Base-by-base conservation (phyloP, 768 basidiomycete species). In the Lactifluus rugatus region DNA sequence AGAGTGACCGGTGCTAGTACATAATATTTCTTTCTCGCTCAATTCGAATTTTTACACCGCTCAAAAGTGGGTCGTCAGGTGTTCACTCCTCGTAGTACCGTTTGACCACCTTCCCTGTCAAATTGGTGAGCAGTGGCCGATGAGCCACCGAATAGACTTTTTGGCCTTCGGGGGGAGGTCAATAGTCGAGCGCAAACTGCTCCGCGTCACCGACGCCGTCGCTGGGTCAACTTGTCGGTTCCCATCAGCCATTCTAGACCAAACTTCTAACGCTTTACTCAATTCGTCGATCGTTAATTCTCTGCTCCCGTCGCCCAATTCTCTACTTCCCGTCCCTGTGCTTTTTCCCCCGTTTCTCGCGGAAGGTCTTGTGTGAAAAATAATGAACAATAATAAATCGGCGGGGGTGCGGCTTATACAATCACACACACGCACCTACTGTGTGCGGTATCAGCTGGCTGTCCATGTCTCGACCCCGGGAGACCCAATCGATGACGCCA, bases 111-210 rank as follows among this genome's bases (percentile, higher is more conserved):
- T n/a, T n/a, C n/a, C 42, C 56, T 44, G 8, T 44, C 16, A 16
- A 9, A 23, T 46, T 37, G 16, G 31, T 32, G 51, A 31, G 28
- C 23, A 45, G 34, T 31, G 37, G n/a, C 19, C 45, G 23, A 28
- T 37, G 58, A 59, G 58, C 58, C 58, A 59, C 58, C 53, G 58
- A 59, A 59, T 59, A 59, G 58, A 54, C 58, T 59, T 59, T 58
- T 59, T 59, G 48, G 52, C 53, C 58, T 45, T 37, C 25, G 47
- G 19, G 45, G 45, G 28, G 11, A 16, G 25, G 26, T 28, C 28
- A 19, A 45, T 26, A 26, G 39, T 44, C 21, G 42, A 44, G 21
- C 4, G n/a, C 19, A 4, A 23, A 17, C 5, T 17, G 6, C 19
- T 47, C 46, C 54, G 36, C 54, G 53, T 54, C 45, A 46, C 32